Conservation (phyloP, 495 filamentous ascomycete genomes). For the Patellaria atrata region DNA sequence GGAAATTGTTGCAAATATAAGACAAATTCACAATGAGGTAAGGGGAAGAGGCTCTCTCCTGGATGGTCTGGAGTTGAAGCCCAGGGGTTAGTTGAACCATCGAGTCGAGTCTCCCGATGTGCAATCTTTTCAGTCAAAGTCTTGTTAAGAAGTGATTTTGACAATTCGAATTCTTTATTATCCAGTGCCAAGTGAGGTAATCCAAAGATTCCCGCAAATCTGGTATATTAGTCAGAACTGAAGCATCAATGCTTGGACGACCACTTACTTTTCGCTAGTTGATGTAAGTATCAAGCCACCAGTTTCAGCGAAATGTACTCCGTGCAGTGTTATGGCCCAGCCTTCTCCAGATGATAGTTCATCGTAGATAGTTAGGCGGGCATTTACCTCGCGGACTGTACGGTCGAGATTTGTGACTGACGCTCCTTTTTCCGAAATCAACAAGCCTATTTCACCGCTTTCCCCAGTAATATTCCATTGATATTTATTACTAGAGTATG, state of each 20-base stretch:
- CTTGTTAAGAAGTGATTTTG: constrained; percentile 51
- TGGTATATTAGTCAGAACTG: constrained; percentile 9
- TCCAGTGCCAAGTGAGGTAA: constrained; percentile 70
- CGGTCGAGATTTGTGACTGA: constrained; percentile 9
- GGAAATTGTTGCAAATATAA: constrained; percentile 76
- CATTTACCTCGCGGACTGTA: constrained; percentile 38
- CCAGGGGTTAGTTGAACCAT: constrained; percentile 37
- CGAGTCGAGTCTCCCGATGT: constrained; percentile 39
- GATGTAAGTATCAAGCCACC: constrained; percentile 71
- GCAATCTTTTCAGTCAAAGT: constrained; percentile 54
- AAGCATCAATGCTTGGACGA: constrained; percentile 1
- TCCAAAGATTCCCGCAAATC: constrained; percentile 71
- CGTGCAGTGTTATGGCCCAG: constrained; percentile 62
- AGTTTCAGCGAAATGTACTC: constrained; percentile 64
- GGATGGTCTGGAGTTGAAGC: constrained; percentile 43
- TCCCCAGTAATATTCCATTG: constrained; percentile 21
- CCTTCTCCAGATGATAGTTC: constrained; percentile 49
- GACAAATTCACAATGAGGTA: constrained; percentile 77
- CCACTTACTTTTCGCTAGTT: constrained; percentile 60
- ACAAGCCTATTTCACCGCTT: constrained; percentile 11
- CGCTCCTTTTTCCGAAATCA: constrained; percentile 9
- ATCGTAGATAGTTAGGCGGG: constrained; percentile 55
- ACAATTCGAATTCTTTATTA: constrained; percentile 47
- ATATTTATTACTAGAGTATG: constrained; percentile 16
- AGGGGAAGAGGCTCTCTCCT: constrained; percentile 40